Percentiles rank a stretch among this genome's conserved stretches.
These are phyloP conservation scores for Medicago arabica DNA, from an alignment of 306 rosid species.

Conservation along the genomic window DNA sequence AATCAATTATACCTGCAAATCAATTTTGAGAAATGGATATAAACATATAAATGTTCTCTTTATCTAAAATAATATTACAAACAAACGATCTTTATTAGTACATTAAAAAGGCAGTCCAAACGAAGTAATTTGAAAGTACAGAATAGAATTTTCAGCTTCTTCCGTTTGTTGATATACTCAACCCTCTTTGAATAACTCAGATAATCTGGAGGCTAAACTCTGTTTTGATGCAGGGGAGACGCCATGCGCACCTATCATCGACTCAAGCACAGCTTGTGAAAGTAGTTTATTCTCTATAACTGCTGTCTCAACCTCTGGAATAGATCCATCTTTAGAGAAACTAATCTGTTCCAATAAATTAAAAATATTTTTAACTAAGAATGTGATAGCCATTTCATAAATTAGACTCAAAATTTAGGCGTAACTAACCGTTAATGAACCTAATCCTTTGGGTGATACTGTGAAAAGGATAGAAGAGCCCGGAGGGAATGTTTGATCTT, in stretches of 20 bases:
- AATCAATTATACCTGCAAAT: neutral
- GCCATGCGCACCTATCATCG: slow-evolving; percentile 73
- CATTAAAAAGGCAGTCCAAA: neutral
- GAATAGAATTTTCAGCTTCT: neutral
- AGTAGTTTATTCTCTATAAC: slow-evolving; percentile 71
- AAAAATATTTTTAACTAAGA: neutral
- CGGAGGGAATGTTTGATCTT: slow-evolving; percentile 67
- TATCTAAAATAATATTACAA: neutral
- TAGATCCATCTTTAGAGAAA: slow-evolving; percentile 70
- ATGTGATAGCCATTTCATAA: no score
- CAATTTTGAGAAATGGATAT: neutral
- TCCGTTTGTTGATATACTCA: neutral
- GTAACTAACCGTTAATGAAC: slow-evolving; percentile 63
- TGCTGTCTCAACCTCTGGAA: slow-evolving; percentile 49
- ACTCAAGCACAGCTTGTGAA: slow-evolving; percentile 69
- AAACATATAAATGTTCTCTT: neutral
- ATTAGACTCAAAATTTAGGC: neutral
- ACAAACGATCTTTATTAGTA: neutral
- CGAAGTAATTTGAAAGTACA: neutral
- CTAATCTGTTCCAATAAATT: slow-evolving; percentile 54
- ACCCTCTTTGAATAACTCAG: slow-evolving; percentile 45
- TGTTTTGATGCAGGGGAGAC: slow-evolving; percentile 81
- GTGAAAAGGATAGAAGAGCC: slow-evolving; percentile 81
- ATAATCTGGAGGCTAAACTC: slow-evolving; percentile 64
- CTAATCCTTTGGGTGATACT: slow-evolving; percentile 60